These are phyloP conservation scores for Cercospora brassicicola DNA, from an alignment of 2,329 filamentous ascomycete genomes.

Conservation along the genomic window DNA sequence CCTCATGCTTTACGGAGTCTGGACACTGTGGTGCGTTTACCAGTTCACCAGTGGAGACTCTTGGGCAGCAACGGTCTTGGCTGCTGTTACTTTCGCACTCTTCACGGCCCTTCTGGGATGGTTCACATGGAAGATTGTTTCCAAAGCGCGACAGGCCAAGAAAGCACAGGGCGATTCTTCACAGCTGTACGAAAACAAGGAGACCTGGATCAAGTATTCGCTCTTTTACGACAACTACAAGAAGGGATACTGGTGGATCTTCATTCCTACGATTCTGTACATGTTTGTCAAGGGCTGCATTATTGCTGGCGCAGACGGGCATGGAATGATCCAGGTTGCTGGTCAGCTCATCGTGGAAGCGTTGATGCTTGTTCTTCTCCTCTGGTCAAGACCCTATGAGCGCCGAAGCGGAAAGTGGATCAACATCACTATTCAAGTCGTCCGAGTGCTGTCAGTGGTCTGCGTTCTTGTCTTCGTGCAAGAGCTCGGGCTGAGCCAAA, in stretches of 20 bases:
- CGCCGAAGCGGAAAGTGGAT: slow-evolving; percentile 86
- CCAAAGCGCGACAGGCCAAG: slow-evolving; percentile 71
- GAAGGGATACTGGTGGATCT: slow-evolving; percentile 95
- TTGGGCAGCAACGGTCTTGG: slow-evolving; percentile 84
- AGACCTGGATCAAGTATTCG: slow-evolving; percentile 91
- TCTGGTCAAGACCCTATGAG: slow-evolving; percentile 85
- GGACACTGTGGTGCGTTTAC: slow-evolving; percentile 94
- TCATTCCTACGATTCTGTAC: slow-evolving; percentile 85
- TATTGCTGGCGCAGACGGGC: slow-evolving; percentile 79
- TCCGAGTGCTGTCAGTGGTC: slow-evolving; percentile 81
- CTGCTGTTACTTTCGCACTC: slow-evolving; percentile 73
- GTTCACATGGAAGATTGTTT: slow-evolving; percentile 82
- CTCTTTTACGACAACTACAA: slow-evolving; percentile 97
- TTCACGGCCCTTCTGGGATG: slow-evolving; percentile 81
- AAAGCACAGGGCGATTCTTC: slow-evolving; percentile 69
- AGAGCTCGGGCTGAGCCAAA: slow-evolving; percentile 83
- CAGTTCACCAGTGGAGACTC: slow-evolving; percentile 93
- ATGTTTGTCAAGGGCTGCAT: slow-evolving; percentile 85
- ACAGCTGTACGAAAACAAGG: slow-evolving; percentile 81
- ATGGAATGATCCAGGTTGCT: slow-evolving; percentile 77
- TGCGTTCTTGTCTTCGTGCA: slow-evolving; percentile 94
- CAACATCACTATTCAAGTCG: slow-evolving; percentile 86
- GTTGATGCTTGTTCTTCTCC: slow-evolving; percentile 72
- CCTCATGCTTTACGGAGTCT: slow-evolving; percentile 86
- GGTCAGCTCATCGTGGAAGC: slow-evolving; percentile 80